Evolutionary conservation across 352 stramenopile species (phyloP).

Genomic region (Hyaloperonospora brassicae): DNA sequence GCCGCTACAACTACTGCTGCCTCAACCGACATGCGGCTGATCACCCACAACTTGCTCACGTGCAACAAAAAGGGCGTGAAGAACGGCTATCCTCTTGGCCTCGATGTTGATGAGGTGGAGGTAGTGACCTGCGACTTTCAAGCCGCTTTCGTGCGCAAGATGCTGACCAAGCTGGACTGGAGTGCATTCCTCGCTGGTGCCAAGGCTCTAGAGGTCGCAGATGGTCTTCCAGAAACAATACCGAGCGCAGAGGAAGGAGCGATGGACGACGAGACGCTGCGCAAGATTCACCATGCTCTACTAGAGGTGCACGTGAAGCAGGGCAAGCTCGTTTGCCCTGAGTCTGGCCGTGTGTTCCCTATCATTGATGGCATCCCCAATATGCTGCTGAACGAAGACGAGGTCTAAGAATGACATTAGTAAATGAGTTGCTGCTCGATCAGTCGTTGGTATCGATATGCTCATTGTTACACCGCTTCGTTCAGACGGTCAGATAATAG

Average conservation of each 20-base stretch:
- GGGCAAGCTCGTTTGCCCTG: conserved; percentile 92
- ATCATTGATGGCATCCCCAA: conserved; percentile 97
- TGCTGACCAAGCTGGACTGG: conserved; percentile 88
- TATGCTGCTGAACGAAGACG: conserved; percentile 91
- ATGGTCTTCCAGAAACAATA: conserved; percentile 58
- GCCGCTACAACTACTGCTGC: conserved; percentile 1
- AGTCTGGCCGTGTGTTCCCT: conserved; percentile 93
- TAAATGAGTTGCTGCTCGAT: background rate
- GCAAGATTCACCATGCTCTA: conserved; percentile 85
- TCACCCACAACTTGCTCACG: conserved; percentile 92
- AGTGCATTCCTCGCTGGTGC: conserved; percentile 73
- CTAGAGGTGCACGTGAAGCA: conserved; percentile 95
- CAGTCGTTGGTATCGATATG: background rate
- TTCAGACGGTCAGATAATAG: background rate
- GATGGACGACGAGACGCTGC: conserved; percentile 63
- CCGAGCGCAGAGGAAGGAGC: conserved; percentile 28
- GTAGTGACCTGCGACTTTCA: conserved; percentile 80
- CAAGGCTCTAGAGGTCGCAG: conserved; percentile 55
- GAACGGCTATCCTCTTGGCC: conserved; percentile 88
- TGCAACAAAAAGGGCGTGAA: conserved; percentile 91
- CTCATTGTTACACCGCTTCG: background rate
- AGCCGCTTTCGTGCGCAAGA: conserved; percentile 81
- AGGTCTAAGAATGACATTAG: conserved; percentile 43
- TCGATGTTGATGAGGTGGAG: conserved; percentile 78
- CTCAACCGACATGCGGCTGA: conserved; percentile 65